These are phyloP conservation scores for Malus hybrid DNA, from an alignment of 331 rosid genomes.

Conservation along the genomic window DNA sequence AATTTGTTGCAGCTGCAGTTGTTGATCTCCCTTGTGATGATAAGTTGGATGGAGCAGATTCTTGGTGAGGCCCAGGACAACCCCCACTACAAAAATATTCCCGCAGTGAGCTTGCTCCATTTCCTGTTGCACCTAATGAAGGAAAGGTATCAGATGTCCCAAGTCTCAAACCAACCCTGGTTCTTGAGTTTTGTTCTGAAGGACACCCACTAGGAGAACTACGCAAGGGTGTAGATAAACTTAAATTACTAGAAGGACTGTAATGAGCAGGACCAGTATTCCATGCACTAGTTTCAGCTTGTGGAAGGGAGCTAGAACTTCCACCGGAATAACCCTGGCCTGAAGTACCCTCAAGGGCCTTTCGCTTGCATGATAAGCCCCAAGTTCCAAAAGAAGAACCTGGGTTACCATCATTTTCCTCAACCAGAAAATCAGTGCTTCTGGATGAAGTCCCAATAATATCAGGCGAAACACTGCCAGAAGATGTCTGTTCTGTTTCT, in stretches of 20 bases:
- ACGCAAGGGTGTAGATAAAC: conserved; percentile 34
- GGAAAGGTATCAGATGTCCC: conserved; percentile 40
- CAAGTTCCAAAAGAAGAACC: conserved; percentile 48
- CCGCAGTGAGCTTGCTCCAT: conserved; percentile 38
- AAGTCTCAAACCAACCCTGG: conserved; percentile 32
- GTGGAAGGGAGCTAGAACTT: conserved; percentile 50
- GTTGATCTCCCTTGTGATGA: conserved; percentile 55
- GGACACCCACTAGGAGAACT: conserved; percentile 28
- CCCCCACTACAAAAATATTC: conserved; percentile 33
- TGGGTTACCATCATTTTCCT: conserved; percentile 34
- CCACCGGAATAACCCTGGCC: conserved; percentile 44
- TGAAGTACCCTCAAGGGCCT: conserved; percentile 69
- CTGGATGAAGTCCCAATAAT: conserved; percentile 41
- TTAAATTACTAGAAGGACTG: conserved; percentile 40
- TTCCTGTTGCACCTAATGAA: conserved; percentile 31
- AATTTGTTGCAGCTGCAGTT: conserved; percentile 37
- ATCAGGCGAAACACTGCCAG: conserved; percentile 30
- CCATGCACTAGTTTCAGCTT: conserved; percentile 41
- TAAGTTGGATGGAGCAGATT: conserved; percentile 42
- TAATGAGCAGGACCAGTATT: conserved; percentile 28
- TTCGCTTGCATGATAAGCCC: conserved; percentile 80
- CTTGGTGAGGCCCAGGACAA: conserved; percentile 35
- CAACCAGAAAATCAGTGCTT: conserved; percentile 41
- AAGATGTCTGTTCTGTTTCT: conserved; percentile 34
- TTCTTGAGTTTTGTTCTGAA: conserved; percentile 39